Evolutionary conservation across 768 basidiomycete genomes (phyloP), one percentile per base, ranked within the genome.

Genomic region (Leccinum aurantiacum): DNA sequence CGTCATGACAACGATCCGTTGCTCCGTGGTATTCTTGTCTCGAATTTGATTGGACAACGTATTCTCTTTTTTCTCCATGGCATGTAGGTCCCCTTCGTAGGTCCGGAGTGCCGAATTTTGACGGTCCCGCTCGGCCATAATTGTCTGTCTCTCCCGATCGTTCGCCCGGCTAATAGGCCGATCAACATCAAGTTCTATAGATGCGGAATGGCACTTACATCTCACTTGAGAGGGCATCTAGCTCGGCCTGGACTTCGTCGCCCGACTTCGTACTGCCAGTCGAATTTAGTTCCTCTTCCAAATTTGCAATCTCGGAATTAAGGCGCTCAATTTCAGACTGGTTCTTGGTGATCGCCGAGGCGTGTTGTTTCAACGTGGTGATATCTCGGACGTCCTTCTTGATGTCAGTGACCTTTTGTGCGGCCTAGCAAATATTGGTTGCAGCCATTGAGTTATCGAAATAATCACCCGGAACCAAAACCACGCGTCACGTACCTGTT

Each of bases 211-310:
- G 55, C 56, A 46, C 85, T 69, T 66, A 96, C 95, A 93, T 78
- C 61, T 88, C 80, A 15, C 75, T 76, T 1, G 81, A 78, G 24
- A 95, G 70, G 2, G 76, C 74, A 57, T 89, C 85, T 6, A 97
- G 78, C 68, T 97, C 88, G 25, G 66, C 75, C 71, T 98, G 90
- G 15, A 98, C 88, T 51, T 95, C 94, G 50, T 93, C 91, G 1
- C 84, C 83, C 1, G 95, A 94, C 73, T 86, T 91, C 14, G 84
- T 82, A 35, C 88, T 89, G 2, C 95, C 95, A 2, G 86, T 86
- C 7, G 81, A 75, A 19, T 81, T 76, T 15, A 99, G 80, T 51
- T 90, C 85, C 51, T 76, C 76, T 72, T 97, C 92, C 49, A 94
- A 76, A 51, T 78, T 76, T 9, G 71, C 62, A 49, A 89, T 82